Conservation (phyloP, 345 rosid genomes). For the Schrenkiella parvula region DNA sequence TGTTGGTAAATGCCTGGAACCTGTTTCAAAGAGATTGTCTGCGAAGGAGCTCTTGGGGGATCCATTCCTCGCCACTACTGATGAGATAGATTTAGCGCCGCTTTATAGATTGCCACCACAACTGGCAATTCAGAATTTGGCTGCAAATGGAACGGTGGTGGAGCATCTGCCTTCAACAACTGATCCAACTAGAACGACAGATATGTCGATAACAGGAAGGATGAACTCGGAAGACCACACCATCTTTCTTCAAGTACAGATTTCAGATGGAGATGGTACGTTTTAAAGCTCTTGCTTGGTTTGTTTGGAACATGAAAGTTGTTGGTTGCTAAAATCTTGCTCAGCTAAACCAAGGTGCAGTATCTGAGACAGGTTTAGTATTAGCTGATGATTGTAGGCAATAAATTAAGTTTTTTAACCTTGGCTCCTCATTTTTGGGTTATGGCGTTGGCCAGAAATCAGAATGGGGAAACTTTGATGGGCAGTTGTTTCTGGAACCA, state of each 20-base stretch:
- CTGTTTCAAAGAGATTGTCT: slow-evolving; percentile 66
- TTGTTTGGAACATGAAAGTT: neutral
- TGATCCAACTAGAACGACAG: slow-evolving; percentile 52
- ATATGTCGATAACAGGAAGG: slow-evolving; percentile 78
- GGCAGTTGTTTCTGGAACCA: neutral
- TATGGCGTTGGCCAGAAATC: neutral
- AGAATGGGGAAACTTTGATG: neutral
- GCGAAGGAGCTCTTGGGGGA: slow-evolving; percentile 68
- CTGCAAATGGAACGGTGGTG: slow-evolving; percentile 30
- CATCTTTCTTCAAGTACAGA: slow-evolving; percentile 82
- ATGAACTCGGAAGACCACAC: slow-evolving; percentile 73
- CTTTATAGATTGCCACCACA: slow-evolving; percentile 11
- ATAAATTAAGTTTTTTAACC: neutral
- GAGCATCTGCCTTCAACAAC: slow-evolving; percentile 29
- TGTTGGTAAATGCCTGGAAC: slow-evolving; percentile 73
- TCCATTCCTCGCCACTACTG: slow-evolving; percentile 55
- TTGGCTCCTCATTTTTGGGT: neutral
- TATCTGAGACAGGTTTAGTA: neutral
- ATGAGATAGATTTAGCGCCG: slow-evolving; percentile 36
- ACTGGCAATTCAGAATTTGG: slow-evolving; percentile 29
- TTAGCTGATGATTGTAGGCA: neutral
- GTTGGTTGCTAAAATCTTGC: slow-evolving; percentile 2
- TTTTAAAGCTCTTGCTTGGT: neutral
- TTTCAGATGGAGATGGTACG: slow-evolving; percentile 67
- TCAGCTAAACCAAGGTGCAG: neutral